Evolutionary conservation across 306 rosid species (phyloP).

Genomic region (Benincasa hispida): DNA sequence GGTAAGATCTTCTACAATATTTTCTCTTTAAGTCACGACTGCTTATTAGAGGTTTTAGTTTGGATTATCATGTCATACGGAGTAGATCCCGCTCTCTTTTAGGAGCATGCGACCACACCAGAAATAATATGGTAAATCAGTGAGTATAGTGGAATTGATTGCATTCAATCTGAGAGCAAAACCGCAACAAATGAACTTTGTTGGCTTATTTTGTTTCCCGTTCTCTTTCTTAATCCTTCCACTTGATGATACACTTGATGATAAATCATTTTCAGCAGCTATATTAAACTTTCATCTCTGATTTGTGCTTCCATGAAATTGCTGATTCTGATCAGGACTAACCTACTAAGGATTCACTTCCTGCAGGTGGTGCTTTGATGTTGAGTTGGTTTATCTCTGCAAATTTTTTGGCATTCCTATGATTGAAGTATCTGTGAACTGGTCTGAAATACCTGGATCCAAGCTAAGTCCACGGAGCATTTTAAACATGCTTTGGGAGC

Average conservation of each 20-base stretch:
- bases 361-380: slow-evolving; percentile 97
- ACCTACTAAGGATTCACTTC: neutral
- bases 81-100: neutral
- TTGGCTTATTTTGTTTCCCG: neutral
- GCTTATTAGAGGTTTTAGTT: neutral
- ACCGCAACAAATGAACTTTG: neutral
- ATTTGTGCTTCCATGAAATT: neutral
- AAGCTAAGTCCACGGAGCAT: slow-evolving; percentile 83
- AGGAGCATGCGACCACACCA: neutral
- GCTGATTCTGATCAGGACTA: neutral
- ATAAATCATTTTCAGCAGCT: neutral
- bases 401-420: slow-evolving; percentile 61
- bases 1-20: slow-evolving; percentile 24
- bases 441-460: slow-evolving; percentile 98
- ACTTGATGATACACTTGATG: neutral
- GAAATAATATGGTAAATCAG: neutral
- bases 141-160: neutral
- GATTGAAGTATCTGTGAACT: slow-evolving; percentile 77
- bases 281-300: neutral
- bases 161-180: neutral
- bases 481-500: slow-evolving; percentile 98
- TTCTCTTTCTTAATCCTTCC: neutral
- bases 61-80: neutral
- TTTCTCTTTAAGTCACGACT: neutral
- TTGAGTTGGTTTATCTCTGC: slow-evolving; percentile 67